phyloP scores from a whole-genome alignment of 1,284 basidiomycete species.

The Melampsora americana region DNA sequence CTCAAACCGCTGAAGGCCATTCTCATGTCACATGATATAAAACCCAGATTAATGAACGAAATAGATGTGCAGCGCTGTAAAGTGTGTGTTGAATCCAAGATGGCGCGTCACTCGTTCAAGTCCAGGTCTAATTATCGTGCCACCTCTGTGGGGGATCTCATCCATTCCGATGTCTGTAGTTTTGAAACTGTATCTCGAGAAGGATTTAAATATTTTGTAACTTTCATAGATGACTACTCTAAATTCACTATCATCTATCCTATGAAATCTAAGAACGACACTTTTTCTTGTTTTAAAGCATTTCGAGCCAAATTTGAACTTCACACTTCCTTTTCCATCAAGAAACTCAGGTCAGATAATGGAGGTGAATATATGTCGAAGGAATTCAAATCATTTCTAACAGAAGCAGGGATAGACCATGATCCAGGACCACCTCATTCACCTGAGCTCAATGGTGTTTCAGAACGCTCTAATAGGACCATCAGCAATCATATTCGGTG shows the following conservation, averaged over 20 bases:
- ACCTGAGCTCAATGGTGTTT: too few species aligned
- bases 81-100: constrained; percentile 9
- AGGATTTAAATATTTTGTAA: neutral
- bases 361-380: constrained; percentile 51
- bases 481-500: too few species aligned
- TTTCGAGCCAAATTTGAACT: constrained; percentile 52
- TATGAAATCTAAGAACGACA: constrained; percentile 19
- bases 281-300: constrained; percentile 48
- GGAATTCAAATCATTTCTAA: constrained; percentile 51
- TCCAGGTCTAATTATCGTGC: neutral
- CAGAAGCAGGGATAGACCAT: constrained; percentile 51
- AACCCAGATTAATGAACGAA: neutral
- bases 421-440: constrained; percentile 55
- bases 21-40: constrained; percentile 1
- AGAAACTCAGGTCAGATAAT: constrained; percentile 53
- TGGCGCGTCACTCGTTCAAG: neutral
- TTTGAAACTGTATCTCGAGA: neutral
- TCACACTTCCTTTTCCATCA: constrained; percentile 50
- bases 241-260: too few species aligned
- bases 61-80: too few species aligned
- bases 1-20: constrained; percentile 6
- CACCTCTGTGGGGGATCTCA: neutral
- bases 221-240: too few species aligned
- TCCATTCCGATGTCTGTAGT: neutral
- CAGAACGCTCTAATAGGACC: too few species aligned